Conservation (phyloP, 2,329 filamentous ascomycete genomes). For the Diplodia intermedia region DNA sequence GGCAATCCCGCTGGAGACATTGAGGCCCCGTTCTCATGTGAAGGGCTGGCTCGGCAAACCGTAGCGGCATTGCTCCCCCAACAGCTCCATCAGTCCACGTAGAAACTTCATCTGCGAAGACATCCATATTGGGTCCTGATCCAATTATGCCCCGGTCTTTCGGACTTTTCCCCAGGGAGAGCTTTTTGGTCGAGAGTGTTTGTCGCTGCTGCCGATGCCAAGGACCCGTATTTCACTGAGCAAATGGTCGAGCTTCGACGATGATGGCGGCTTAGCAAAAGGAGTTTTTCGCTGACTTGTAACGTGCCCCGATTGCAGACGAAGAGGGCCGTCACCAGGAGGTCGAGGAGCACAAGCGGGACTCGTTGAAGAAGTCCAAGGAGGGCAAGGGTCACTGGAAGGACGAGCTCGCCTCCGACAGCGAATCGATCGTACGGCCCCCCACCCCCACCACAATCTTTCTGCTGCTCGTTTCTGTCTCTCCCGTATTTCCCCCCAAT, state of each 20-base stretch:
- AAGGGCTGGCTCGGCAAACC: background rate
- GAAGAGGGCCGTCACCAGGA: slow-evolving; percentile 48
- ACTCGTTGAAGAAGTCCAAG: slow-evolving; percentile 53
- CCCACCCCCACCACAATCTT: slow-evolving; percentile 32
- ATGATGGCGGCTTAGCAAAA: background rate
- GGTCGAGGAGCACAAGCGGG: slow-evolving; percentile 53
- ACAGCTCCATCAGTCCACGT: background rate
- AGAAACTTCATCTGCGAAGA: too few relatives aligned
- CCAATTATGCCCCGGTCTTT: too few relatives aligned
- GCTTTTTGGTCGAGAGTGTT: background rate
- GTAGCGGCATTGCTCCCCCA: background rate
- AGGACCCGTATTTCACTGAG: background rate
- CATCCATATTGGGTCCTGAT: too few relatives aligned
- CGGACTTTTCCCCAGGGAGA: too few relatives aligned
- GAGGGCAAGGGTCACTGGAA: slow-evolving; percentile 53
- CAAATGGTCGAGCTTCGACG: background rate
- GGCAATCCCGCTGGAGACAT: slow-evolving; percentile 32
- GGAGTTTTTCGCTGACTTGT: background rate
- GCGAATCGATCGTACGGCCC: slow-evolving; percentile 41
- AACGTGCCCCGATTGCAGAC: slow-evolving; percentile 37
- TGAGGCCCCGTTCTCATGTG: background rate
- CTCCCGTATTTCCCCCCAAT: too few relatives aligned
- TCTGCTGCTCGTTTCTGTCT: background rate
- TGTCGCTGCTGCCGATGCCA: background rate
- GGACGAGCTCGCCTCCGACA: slow-evolving; percentile 51